Conservation (phyloP, 163 green algal species). For the Volvox carteri region DNA sequence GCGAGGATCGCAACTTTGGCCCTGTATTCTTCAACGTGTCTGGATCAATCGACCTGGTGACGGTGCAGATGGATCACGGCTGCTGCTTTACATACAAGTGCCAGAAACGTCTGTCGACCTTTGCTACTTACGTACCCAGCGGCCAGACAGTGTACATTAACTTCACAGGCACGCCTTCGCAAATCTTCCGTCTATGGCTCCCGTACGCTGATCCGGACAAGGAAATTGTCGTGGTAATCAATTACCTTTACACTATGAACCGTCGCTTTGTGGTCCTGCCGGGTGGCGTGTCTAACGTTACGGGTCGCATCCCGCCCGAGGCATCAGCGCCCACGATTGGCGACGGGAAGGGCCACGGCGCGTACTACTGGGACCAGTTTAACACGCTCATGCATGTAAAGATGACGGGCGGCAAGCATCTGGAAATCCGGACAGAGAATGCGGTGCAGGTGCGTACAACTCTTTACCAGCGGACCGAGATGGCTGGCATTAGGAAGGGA, state of each 20-base stretch:
- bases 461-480: too few species aligned
- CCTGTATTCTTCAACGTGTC: slow-evolving; percentile 69
- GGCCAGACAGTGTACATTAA: slow-evolving; percentile 58
- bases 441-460: slow-evolving; percentile 53
- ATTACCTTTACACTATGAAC: slow-evolving; percentile 57
- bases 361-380: slow-evolving; percentile 73
- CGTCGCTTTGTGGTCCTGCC: slow-evolving; percentile 58
- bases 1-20: slow-evolving; percentile 72
- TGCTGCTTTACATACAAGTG: slow-evolving; percentile 81
- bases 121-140: slow-evolving; percentile 66
- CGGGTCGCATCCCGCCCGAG: slow-evolving; percentile 46
- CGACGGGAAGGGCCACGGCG: slow-evolving; percentile 62
- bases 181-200: slow-evolving; percentile 59
- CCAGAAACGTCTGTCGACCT: slow-evolving; percentile 76
- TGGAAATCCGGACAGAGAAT: slow-evolving; percentile 70
- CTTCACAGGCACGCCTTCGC: slow-evolving; percentile 72
- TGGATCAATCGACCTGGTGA: slow-evolving; percentile 62
- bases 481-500: too few species aligned
- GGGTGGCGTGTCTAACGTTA: not conserved
- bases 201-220: slow-evolving; percentile 61
- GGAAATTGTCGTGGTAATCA: slow-evolving; percentile 64
- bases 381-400: slow-evolving; percentile 62
- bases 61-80: slow-evolving; percentile 61
- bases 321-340: slow-evolving; percentile 46
- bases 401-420: slow-evolving; percentile 57